Evolutionary conservation across 768 basidiomycete genomes (phyloP), one percentile per base, ranked within the genome.

Genomic region (Phylloporus arenicola): DNA sequence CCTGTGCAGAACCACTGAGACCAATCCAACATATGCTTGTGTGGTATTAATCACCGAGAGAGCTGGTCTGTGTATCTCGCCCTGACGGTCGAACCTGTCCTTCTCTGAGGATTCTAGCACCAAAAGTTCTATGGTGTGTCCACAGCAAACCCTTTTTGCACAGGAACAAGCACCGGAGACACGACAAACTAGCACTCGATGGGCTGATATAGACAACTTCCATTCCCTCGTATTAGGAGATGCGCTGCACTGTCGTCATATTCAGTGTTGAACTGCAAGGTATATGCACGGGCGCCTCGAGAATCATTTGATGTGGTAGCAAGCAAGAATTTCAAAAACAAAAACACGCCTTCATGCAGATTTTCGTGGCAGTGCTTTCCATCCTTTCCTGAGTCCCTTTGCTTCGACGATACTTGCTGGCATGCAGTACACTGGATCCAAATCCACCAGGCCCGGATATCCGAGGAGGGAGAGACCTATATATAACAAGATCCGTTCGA

Each of bases 391-490:
- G 50, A 95, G 72, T 3, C 89, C 92, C 67, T 68, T 78, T 31
- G 66, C 67, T 63, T 87, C 82, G 38, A 92, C 89, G 8, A 92
- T 59, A 11, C 64, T 64, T 1, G 86, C 86, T 8, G 92, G 95
- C 92, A 98, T 92, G 70, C 95, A 98, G 62, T 93, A 96, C 19
- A 96, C 86, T 0, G 95, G 95, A 64, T 98, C 96, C 37, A 98
- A 70, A 56, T 92, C 89, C 14, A 81, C 75, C 19, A 99, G 68
- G 2, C 82, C 86, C 0, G 89, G 87, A 60, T 92, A 94, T 16
- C 92, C 91, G 12, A 97, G 74, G 14, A 97, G 72, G 0, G 92
- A 93, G 25, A 99, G 76, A 1, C 92, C 93, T 61, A n/a, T n/a
- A n/a, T n/a, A n/a, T n/a, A n/a, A 16, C 11, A 24, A 37, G 17